Base-by-base conservation (phyloP, 106 monocot species). In the Platanthera zijinensis region DNA sequence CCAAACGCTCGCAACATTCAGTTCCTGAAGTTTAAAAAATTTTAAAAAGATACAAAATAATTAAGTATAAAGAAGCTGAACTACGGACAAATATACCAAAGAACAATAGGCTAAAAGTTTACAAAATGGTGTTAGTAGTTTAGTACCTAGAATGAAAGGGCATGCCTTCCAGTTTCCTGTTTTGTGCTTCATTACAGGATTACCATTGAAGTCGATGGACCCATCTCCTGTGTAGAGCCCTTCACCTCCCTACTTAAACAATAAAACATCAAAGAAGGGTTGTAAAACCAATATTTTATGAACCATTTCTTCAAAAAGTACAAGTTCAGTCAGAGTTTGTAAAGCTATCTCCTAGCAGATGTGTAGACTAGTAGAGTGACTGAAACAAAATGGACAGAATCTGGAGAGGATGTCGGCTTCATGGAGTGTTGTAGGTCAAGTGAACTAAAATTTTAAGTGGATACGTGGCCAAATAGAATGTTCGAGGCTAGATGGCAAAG, bases 1-100 rank as follows among this genome's bases (percentile, higher is more conserved):
- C 96, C 57, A 96, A 74, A 32, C 96, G 86, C 50, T 96, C 96
- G 74, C 96, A 96, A 45, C 85, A 93, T 70, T 93, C 96, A 48
- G 59, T 93, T 49, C 96, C 93, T 96, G 78, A 50, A 52, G 71
- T 14, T 14, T 19, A 46, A 64, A 47, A 54, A 30, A 11, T 6
- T 11, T 51, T 17, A 69, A 51, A 47, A 48, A 74, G 1, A 64
- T 50, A 1, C 4, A 50, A 74, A 4, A 64, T 50, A 1, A 3
- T 18, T 15, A 61, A 56, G 56, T 21, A 61, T 7, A 19, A 21
- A 6, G 21, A 67, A 39, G 12, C 18, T 10, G 67, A 67, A 7
- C 32, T 12, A 39, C 48, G 48, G n/a, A 70, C 7, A 17, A 22
- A 56, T 47, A 45, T 72, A 59, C 48, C 10, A 32, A 78, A 50